phyloP scores from a whole-genome alignment of 192 early-diverging fungal genomes.

The Jimgerdemannia flammicorona region DNA sequence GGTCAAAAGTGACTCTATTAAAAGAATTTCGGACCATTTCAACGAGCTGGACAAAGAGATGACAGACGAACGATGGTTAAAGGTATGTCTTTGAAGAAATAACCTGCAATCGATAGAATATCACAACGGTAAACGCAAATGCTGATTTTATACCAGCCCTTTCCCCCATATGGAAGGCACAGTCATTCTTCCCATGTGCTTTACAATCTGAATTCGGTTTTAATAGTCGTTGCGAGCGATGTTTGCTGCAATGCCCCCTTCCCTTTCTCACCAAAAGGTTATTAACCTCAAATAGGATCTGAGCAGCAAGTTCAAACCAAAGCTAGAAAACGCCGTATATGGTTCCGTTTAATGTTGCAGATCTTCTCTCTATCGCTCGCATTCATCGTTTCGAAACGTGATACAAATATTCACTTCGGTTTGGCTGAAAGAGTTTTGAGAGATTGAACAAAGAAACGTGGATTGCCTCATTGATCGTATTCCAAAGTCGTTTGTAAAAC shows the following conservation, averaged over 20 bases:
- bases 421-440: slow-evolving; percentile 16
- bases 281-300: slow-evolving; percentile 28
- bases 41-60: slow-evolving; percentile 42
- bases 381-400: slow-evolving; percentile 69
- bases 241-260: no score
- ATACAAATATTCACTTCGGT: slow-evolving; percentile 22
- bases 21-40: slow-evolving; percentile 53
- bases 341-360: slow-evolving; percentile 59
- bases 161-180: slow-evolving; percentile 54
- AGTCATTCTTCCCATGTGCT: slow-evolving; percentile 67
- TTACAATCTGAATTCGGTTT: slow-evolving; percentile 27
- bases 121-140: not conserved
- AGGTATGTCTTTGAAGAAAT: not conserved
- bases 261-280: not conserved
- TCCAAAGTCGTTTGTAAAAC: not conserved
- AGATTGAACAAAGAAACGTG: slow-evolving; percentile 37
- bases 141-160: not conserved
- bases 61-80: not conserved
- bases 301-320: slow-evolving; percentile 48
- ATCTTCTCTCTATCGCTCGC: slow-evolving; percentile 61
- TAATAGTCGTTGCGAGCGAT: no score
- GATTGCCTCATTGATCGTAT: slow-evolving; percentile 18
- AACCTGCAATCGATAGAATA: not conserved
- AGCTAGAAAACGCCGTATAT: slow-evolving; percentile 31
- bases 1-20: slow-evolving; percentile 53